Conservation (phyloP, 2,329 filamentous ascomycete genomes). For the Aureobasidium subglaciale region DNA sequence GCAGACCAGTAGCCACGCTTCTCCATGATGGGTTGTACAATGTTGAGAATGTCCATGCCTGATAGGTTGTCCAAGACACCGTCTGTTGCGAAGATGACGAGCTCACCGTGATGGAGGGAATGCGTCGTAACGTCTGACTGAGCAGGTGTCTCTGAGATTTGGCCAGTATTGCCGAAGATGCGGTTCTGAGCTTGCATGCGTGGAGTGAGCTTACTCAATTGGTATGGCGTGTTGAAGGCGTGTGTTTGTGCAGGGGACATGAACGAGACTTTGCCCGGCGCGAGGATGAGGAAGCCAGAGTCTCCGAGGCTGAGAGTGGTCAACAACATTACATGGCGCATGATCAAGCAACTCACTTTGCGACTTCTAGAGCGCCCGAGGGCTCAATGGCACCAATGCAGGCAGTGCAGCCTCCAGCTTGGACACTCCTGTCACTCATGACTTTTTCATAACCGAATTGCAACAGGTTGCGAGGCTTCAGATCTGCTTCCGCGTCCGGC, state of each 20-base stretch:
- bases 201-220: slow-evolving; percentile 80
- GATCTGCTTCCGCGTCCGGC: slow-evolving; percentile 48
- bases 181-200: slow-evolving; percentile 71
- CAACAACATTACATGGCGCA: no score
- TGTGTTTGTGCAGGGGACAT: slow-evolving; percentile 85
- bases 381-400: slow-evolving; percentile 72
- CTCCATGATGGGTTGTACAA: slow-evolving; percentile 64
- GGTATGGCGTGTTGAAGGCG: slow-evolving; percentile 95
- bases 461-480: slow-evolving; percentile 60
- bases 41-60: slow-evolving; percentile 76
- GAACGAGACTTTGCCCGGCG: slow-evolving; percentile 76
- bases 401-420: slow-evolving; percentile 84
- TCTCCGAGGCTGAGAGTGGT: slow-evolving; percentile 61
- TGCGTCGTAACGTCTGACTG: slow-evolving; percentile 77
- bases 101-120: slow-evolving; percentile 77
- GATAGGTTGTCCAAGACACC: slow-evolving; percentile 95
- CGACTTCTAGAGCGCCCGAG: slow-evolving; percentile 72
- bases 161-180: slow-evolving; percentile 66
- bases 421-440: slow-evolving; percentile 63
- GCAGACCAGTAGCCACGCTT: slow-evolving; percentile 32
- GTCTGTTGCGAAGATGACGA: slow-evolving; percentile 89
- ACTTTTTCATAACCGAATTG: slow-evolving; percentile 79
- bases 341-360: slow-evolving; percentile 51
- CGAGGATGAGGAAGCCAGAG: slow-evolving; percentile 83
- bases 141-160: slow-evolving; percentile 70